A percentile compares a stretch with the other conserved stretches of the same genome.
Evolutionary conservation across 2,329 filamentous ascomycete genomes (phyloP).

Genomic region (Cordyceps cicadae): DNA sequence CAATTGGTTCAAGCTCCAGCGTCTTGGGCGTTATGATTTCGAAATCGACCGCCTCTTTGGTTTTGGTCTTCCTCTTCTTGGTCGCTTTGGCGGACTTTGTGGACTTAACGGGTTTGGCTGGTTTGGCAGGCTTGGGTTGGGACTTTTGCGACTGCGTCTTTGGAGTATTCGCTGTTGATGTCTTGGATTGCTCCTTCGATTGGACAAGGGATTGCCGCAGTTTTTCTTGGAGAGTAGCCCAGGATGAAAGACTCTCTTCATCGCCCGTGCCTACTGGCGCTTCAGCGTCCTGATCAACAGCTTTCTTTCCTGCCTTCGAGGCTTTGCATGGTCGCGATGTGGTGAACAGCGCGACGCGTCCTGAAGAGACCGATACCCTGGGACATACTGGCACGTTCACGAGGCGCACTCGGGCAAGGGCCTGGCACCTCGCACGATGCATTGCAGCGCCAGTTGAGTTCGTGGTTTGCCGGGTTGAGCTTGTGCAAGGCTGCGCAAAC

Average conservation of each 20-base stretch:
- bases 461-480: background rate
- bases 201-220: background rate
- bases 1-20: conserved; percentile 24
- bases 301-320: background rate
- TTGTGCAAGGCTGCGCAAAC: background rate
- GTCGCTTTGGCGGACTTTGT: background rate
- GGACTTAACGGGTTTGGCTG: background rate
- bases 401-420: background rate
- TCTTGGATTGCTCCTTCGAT: background rate
- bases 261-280: background rate
- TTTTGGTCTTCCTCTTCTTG: background rate
- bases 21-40: conserved; percentile 20
- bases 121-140: background rate
- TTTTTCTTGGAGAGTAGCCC: background rate
- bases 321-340: background rate
- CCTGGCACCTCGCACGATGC: background rate
- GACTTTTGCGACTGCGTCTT: background rate
- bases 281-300: background rate
- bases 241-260: background rate
- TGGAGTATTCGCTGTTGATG: background rate
- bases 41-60: conserved; percentile 17
- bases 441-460: background rate
- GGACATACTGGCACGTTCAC: background rate
- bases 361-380: background rate
- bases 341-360: conserved; percentile 4